These are phyloP conservation scores for Phytophthora lateralis DNA, from an alignment of 352 stramenopile genomes.

Conservation along the genomic window DNA sequence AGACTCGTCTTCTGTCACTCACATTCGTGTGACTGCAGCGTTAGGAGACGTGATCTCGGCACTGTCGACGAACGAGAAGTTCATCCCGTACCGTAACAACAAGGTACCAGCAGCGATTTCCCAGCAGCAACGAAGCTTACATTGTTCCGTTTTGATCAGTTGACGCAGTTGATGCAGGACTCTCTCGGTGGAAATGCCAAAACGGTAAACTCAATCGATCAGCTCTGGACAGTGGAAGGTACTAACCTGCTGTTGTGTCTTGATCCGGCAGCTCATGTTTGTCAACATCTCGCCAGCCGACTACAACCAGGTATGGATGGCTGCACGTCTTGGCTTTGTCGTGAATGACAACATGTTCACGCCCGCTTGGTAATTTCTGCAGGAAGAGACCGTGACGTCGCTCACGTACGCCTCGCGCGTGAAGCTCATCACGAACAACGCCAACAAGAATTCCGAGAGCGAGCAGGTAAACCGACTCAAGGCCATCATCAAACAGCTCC, in stretches of 20 bases:
- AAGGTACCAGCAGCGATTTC: conserved; percentile 51
- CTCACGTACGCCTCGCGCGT: conserved; percentile 84
- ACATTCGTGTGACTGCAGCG: conserved; percentile 35
- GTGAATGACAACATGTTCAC: conserved; percentile 18
- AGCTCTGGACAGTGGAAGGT: not conserved
- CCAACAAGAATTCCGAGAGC: conserved; percentile 87
- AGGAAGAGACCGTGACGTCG: conserved; percentile 87
- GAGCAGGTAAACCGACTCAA: conserved; percentile 86
- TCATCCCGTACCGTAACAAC: conserved; percentile 95
- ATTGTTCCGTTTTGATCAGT: conserved; percentile 25
- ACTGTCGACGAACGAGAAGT: conserved; percentile 91
- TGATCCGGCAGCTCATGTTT: conserved; percentile 79
- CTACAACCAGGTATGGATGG: conserved; percentile 78
- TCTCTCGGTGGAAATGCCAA: conserved; percentile 94
- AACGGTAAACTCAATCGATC: conserved; percentile 59
- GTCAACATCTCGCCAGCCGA: conserved; percentile 90
- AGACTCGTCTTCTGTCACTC: not conserved
- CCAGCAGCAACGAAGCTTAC: not conserved
- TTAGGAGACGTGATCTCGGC: conserved; percentile 93
- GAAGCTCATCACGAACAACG: conserved; percentile 90
- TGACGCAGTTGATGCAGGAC: conserved; percentile 94
- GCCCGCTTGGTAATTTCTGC: not conserved
- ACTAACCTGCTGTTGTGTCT: not conserved
- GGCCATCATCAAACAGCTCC: conserved; percentile 82
- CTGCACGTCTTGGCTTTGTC: conserved; percentile 25